Base-by-base conservation (phyloP, 192 early-diverging fungal species). In the Rhizophagus clarus region DNA sequence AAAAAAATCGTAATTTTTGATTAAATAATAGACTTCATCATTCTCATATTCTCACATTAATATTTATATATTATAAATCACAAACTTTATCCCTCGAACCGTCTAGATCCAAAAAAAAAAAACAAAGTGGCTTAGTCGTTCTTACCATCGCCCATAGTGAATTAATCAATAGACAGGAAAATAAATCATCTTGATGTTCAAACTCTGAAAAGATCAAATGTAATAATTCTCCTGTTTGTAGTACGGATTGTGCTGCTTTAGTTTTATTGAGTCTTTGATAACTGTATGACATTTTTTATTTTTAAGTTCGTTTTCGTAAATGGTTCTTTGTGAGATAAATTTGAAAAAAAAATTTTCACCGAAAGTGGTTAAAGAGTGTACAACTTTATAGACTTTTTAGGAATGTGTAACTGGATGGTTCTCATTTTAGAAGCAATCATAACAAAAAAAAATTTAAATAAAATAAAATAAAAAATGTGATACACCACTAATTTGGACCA, bases 141-240 rank as follows among this genome's bases (percentile, higher is more conserved):
- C 67, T 69, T 69, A 69, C 67, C 67, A 69, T 69, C 9, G 67
- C 15, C 67, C 67, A 69, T 69, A 69, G 20, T 15, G 67, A 69
- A 34, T 69, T 69, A 22, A 69, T 69, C 32, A 69, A 69, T 9
- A 69, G 28, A 34, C 67, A 69, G 40, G 67, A 34, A 34, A 69
- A 69, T 69, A 69, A 34, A 69, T 69, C 67, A 69, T 69, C 67
- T 40, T 69, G 67, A 69, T 69, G 67, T 20, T 22, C 32, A 69
- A 69, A 69, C 32, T 69, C 67, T 31, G 67, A 69, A 69, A 69
- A 69, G 14, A 69, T 69, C 29, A 69, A 22, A 20, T 69, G 67
- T 7, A 69, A 32, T 34, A 69, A 34, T 34, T 69, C 67, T 22
- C 67, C 67, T 22, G 67, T 69, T 34, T 34, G 32, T 34, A 69